Percentiles rank a stretch among this genome's conserved stretches.
Conservation (phyloP, 257 asterid species). For the Fraxinus quadrangulata region DNA sequence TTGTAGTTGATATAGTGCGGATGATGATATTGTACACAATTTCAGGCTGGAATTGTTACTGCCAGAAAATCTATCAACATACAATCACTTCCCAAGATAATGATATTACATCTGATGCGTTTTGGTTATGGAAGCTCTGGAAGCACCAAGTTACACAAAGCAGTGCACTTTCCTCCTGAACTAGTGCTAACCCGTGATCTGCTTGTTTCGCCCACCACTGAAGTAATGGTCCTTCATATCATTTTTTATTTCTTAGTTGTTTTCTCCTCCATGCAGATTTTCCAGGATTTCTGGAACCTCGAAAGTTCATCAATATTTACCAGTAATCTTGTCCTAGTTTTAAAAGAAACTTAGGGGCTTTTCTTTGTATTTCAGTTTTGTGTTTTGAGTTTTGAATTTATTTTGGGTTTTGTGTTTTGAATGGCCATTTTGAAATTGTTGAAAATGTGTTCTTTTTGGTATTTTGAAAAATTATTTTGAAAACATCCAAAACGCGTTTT, state of each 20-base stretch:
- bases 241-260: constrained; percentile 8
- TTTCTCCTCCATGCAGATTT: too few relatives aligned
- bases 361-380: too few relatives aligned
- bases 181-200: constrained; percentile 73
- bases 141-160: constrained; percentile 83
- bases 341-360: background rate
- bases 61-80: constrained; percentile 76
- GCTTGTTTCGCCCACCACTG: constrained; percentile 61
- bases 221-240: constrained; percentile 47
- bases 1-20: background rate
- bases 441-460: too few relatives aligned
- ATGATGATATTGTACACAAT: constrained; percentile 13
- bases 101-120: constrained; percentile 89
- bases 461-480: too few relatives aligned
- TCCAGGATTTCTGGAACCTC: background rate
- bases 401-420: too few relatives aligned
- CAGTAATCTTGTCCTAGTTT: background rate
- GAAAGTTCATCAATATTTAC: too few relatives aligned
- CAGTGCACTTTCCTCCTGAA: constrained; percentile 74
- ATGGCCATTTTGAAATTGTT: too few relatives aligned
- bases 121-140: constrained; percentile 72
- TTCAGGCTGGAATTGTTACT: constrained; percentile 68
- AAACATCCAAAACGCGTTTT: too few relatives aligned
- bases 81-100: constrained; percentile 74
- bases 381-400: too few relatives aligned